phyloP scores from a whole-genome alignment of 2,329 filamentous ascomycete species.

The Calonectria multiphialidica region DNA sequence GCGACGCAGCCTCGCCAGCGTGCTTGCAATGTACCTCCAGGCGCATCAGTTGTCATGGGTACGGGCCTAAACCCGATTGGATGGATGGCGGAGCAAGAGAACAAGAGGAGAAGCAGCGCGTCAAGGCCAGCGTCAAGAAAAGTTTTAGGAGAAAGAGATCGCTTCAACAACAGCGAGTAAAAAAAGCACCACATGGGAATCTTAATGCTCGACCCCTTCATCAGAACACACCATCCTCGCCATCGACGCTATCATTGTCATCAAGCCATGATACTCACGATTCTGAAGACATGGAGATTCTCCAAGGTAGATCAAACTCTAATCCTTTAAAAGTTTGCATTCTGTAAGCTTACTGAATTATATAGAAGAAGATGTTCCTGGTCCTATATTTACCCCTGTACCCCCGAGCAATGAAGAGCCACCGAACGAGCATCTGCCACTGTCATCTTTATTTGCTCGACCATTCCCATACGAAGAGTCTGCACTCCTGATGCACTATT shows the following conservation, averaged over 20 bases:
- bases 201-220: too few species aligned
- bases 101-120: neutral
- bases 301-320: neutral
- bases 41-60: conserved; percentile 4
- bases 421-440: neutral
- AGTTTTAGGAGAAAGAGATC: neutral
- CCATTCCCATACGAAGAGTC: conserved; percentile 10
- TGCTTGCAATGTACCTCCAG: conserved; percentile 4
- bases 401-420: neutral
- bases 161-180: neutral
- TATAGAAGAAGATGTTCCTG: neutral
- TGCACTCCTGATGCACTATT: conserved; percentile 1
- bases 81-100: conserved; percentile 10
- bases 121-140: neutral
- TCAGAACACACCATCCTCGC: neutral
- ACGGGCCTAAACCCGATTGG: conserved; percentile 4
- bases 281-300: neutral
- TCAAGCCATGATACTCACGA: neutral
- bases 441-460: neutral
- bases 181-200: neutral
- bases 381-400: neutral
- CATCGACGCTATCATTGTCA: neutral
- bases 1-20: neutral
- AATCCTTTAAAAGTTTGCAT: neutral
- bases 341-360: neutral